Conservation (phyloP, 2,329 filamentous ascomycete species). For the Berkeleyomyces rouxiae region DNA sequence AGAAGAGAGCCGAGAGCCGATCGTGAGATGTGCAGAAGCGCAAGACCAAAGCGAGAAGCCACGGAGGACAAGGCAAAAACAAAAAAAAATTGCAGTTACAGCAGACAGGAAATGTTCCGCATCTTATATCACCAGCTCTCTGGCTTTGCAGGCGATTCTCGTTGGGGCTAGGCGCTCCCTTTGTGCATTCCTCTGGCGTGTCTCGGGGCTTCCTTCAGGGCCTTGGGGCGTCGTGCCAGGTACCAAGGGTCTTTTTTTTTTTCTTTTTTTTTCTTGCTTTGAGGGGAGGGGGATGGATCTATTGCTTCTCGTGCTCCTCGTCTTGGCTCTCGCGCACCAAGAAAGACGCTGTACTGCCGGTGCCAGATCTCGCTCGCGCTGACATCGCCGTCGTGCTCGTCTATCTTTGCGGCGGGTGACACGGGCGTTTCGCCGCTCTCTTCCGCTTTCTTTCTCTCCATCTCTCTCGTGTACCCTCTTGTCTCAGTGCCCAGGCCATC, state of each 20-base stretch:
- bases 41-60: too few species aligned
- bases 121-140: neutral
- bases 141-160: neutral
- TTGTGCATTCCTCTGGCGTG: constrained; percentile 1
- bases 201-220: neutral
- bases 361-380: neutral
- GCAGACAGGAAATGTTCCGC: neutral
- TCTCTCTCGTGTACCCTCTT: neutral
- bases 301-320: neutral
- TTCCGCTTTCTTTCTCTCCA: neutral
- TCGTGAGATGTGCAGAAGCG: too few species aligned
- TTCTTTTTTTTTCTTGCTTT: neutral
- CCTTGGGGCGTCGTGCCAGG: neutral
- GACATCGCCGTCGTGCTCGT: neutral
- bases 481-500: neutral
- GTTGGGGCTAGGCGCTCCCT: neutral
- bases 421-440: neutral
- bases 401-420: neutral
- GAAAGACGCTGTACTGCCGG: neutral
- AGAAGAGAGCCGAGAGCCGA: too few species aligned
- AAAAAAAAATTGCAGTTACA: neutral
- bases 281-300: neutral
- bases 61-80: neutral
- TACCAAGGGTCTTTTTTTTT: neutral
- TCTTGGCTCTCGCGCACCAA: neutral